Evolutionary conservation across 2,329 filamentous ascomycete species (phyloP).

Genomic region (Zarea fungicola): DNA sequence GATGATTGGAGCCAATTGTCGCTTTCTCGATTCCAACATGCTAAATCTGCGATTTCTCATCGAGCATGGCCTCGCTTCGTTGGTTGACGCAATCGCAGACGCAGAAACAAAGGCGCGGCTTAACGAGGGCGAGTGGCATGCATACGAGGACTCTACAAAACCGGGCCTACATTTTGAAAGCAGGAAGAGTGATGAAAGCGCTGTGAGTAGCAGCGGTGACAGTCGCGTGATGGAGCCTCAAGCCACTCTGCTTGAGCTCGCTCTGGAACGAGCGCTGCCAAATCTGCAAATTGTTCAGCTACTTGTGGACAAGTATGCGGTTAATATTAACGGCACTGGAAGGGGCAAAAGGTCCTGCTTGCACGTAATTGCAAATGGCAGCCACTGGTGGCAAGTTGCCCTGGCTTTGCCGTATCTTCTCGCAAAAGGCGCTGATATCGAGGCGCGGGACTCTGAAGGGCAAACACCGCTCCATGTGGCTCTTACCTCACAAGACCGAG

Average conservation of each 20-base stretch:
- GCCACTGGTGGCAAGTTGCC: slow-evolving; percentile 15
- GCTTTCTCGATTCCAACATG: neutral
- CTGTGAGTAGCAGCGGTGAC: too few species aligned
- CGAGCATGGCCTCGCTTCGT: neutral
- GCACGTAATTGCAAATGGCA: slow-evolving; percentile 1
- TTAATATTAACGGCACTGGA: neutral
- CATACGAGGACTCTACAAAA: slow-evolving; percentile 1
- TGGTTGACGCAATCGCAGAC: neutral
- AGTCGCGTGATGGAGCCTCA: neutral
- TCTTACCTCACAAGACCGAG: neutral
- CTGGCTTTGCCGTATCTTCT: slow-evolving; percentile 16
- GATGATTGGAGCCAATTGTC: neutral
- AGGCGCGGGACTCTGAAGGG: neutral
- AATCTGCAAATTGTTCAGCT: slow-evolving; percentile 7
- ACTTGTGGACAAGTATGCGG: slow-evolving; percentile 8
- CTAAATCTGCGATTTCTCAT: slow-evolving; percentile 6
- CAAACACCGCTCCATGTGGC: slow-evolving; percentile 15
- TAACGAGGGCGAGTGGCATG: slow-evolving; percentile 5
- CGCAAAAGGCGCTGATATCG: slow-evolving; percentile 1
- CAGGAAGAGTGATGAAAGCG: neutral
- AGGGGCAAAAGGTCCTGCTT: neutral
- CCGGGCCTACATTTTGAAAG: neutral
- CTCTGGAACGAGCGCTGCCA: neutral
- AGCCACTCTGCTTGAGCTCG: neutral
- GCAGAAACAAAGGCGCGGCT: neutral